Percentiles rank a stretch among this genome's conserved stretches.
These are phyloP conservation scores for Penicillium canescens DNA, from an alignment of 495 filamentous ascomycete genomes.

Conservation along the genomic window DNA sequence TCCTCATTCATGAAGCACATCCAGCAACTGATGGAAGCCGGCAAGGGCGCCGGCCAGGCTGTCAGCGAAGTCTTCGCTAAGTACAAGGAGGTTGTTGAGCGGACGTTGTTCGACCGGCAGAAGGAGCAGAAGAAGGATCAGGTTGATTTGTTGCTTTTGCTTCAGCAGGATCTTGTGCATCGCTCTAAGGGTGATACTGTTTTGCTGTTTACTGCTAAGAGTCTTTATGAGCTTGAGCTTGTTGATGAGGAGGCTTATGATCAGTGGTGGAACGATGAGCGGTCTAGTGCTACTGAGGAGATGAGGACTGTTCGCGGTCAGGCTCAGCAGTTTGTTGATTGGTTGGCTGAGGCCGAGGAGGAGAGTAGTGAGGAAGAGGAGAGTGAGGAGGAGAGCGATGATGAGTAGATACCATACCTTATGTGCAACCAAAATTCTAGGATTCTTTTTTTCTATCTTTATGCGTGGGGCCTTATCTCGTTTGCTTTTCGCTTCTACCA, in stretches of 20 bases:
- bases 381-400: slow-evolving; percentile 35
- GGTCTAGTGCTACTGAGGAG: slow-evolving; percentile 60
- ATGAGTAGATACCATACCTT: slow-evolving; percentile 12
- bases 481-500: too few species aligned
- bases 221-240: slow-evolving; percentile 80
- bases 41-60: slow-evolving; percentile 61
- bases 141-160: slow-evolving; percentile 76
- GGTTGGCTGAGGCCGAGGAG: slow-evolving; percentile 78
- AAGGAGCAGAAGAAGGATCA: slow-evolving; percentile 67
- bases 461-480: too few species aligned
- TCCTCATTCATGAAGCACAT: slow-evolving; percentile 82
- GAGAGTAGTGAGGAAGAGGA: slow-evolving; percentile 71
- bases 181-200: slow-evolving; percentile 62
- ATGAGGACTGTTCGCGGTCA: slow-evolving; percentile 71
- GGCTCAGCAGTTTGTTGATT: slow-evolving; percentile 79
- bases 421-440: too few species aligned
- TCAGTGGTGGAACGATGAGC: slow-evolving; percentile 81
- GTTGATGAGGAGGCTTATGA: slow-evolving; percentile 86
- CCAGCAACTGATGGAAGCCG: slow-evolving; percentile 65
- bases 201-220: slow-evolving; percentile 72
- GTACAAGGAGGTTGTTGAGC: slow-evolving; percentile 58
- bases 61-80: slow-evolving; percentile 59
- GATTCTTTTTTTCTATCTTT: too few species aligned
- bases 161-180: slow-evolving; percentile 75
- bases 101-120: slow-evolving; percentile 58